These are phyloP conservation scores for Ambrosia hybrid DNA, from an alignment of 140 eudicot genomes.

Conservation along the genomic window DNA sequence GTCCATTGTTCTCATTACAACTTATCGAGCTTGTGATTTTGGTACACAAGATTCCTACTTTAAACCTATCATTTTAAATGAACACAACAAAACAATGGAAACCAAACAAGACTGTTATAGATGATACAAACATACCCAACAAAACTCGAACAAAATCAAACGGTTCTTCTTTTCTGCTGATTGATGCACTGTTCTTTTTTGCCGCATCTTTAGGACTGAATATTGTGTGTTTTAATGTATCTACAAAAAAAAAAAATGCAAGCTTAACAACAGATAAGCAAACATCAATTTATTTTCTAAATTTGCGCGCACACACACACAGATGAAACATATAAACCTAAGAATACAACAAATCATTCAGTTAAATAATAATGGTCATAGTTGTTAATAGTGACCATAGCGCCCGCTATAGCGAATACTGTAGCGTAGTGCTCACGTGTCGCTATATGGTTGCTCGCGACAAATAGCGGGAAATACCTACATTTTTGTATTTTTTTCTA, in stretches of 20 bases:
- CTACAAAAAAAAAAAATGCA: conserved; percentile 24
- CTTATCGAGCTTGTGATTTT: background rate
- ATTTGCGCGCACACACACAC: background rate
- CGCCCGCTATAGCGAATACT: no score
- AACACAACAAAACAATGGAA: conserved; percentile 5
- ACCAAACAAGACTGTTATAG: background rate
- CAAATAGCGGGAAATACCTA: no score
- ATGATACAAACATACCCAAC: conserved; percentile 41
- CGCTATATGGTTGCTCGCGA: no score
- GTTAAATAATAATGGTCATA: no score
- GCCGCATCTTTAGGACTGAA: conserved; percentile 33
- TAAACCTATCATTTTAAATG: background rate
- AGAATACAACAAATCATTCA: no score
- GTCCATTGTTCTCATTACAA: background rate
- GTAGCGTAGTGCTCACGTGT: no score
- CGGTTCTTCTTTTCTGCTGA: conserved; percentile 45
- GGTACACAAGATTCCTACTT: background rate
- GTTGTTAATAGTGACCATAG: no score
- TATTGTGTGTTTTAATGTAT: conserved; percentile 29
- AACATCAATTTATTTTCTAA: background rate
- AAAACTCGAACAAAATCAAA: conserved; percentile 46
- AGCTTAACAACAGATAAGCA: conserved; percentile 15
- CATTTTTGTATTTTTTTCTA: no score
- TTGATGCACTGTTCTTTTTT: conserved; percentile 26
- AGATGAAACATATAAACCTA: background rate